Conservation (phyloP, 257 asterid genomes). For the Echites panduratus region DNA sequence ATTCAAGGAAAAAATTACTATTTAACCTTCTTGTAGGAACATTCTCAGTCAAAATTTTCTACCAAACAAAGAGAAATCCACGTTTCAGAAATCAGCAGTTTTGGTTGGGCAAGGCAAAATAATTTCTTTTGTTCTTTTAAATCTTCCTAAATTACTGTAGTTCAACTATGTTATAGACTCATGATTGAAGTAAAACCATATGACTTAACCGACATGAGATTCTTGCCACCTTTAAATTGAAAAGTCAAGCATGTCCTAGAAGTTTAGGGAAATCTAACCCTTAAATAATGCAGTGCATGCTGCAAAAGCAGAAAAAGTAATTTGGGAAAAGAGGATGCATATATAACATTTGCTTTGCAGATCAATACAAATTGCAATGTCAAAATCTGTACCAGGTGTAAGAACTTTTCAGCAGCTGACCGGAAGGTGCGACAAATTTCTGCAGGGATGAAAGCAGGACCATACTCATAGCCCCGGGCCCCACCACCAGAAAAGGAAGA, state of each 20-base stretch:
- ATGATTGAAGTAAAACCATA: neutral
- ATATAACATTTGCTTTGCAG: neutral
- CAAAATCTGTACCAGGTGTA: conserved; percentile 66
- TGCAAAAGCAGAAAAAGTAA: conserved; percentile 1
- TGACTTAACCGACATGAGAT: neutral
- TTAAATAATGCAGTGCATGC: neutral
- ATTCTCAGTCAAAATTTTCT: neutral
- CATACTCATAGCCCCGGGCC: conserved; percentile 45
- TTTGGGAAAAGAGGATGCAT: neutral
- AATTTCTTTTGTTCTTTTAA: neutral
- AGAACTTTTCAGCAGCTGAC: conserved; percentile 68
- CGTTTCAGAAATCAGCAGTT: neutral
- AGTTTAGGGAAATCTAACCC: neutral
- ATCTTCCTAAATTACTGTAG: neutral
- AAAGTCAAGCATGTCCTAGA: conserved; percentile 5
- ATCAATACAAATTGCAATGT: neutral
- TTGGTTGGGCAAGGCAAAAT: neutral
- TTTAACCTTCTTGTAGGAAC: neutral
- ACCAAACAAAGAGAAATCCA: neutral
- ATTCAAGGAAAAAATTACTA: neutral
- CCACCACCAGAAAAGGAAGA: conserved; percentile 73
- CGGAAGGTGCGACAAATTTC: conserved; percentile 79
- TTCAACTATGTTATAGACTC: neutral
- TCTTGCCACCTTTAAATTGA: conserved; percentile 6
- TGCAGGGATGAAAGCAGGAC: conserved; percentile 73